Conservation (phyloP, 2,329 filamentous ascomycete species). For the Emmonsia crescens region DNA sequence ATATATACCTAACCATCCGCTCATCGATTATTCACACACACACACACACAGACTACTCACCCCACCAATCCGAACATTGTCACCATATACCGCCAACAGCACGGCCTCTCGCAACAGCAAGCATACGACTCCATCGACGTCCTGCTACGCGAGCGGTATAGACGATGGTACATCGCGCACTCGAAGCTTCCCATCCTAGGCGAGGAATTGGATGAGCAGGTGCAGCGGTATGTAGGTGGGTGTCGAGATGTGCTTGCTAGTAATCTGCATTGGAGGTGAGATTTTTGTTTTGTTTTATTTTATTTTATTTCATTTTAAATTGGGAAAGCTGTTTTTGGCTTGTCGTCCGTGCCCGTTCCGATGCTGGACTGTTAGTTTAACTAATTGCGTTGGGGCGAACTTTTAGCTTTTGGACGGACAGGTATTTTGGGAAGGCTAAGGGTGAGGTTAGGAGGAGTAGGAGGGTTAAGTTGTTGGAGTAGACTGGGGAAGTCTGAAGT, state of each 20-base stretch:
- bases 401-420: conserved; percentile 14
- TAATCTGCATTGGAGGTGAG: conserved; percentile 20
- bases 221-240: conserved; percentile 17
- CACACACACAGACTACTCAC: neutral
- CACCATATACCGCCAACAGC: neutral
- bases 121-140: conserved; percentile 16
- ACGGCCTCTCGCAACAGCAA: conserved; percentile 11
- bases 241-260: conserved; percentile 16
- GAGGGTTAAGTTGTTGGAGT: neutral
- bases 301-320: too few relatives aligned
- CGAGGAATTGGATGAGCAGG: conserved; percentile 16
- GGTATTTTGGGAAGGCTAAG: conserved; percentile 15
- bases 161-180: conserved; percentile 17
- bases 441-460: neutral
- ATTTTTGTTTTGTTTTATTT: too few relatives aligned
- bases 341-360: neutral
- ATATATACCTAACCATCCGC: neutral
- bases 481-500: neutral
- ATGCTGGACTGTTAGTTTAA: neutral
- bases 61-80: neutral
- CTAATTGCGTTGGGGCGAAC: neutral
- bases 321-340: too few relatives aligned
- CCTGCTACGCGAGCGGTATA: conserved; percentile 16
- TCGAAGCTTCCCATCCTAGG: conserved; percentile 17
- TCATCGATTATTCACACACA: neutral